Evolutionary conservation across 2,329 filamentous ascomycete species (phyloP).

Genomic region (Paracamarosporium sp.): DNA sequence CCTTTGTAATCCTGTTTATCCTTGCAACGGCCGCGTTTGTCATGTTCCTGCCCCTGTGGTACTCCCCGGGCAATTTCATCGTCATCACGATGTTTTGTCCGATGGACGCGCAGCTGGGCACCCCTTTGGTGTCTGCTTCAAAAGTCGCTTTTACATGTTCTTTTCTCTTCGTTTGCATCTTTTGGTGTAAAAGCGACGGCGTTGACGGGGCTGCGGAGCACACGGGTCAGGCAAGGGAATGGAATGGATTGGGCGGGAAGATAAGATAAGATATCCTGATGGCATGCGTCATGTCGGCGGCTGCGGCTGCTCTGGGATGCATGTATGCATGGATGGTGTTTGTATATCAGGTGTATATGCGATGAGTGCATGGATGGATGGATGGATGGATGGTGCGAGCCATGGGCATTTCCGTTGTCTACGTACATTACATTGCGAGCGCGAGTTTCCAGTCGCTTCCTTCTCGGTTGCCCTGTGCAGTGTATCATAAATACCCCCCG

Average conservation of each 20-base stretch:
- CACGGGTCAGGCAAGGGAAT: too few species aligned
- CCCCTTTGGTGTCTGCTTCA: slow-evolving; percentile 5
- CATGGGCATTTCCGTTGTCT: neutral
- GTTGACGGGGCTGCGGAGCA: slow-evolving; percentile 17
- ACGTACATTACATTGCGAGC: neutral
- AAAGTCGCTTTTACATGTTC: slow-evolving; percentile 23
- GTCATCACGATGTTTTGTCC: slow-evolving; percentile 2
- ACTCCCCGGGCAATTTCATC: slow-evolving; percentile 8
- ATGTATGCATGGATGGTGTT: too few species aligned
- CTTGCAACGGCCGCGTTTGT: slow-evolving; percentile 22
- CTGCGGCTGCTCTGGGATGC: too few species aligned
- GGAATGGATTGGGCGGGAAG: slow-evolving; percentile 5
- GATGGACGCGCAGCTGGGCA: slow-evolving; percentile 27
- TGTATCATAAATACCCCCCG: neutral
- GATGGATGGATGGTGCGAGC: neutral
- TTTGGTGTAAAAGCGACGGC: slow-evolving; percentile 28
- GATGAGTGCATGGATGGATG: too few species aligned
- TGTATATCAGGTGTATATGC: neutral
- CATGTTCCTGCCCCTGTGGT: slow-evolving; percentile 30
- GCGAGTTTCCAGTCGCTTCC: neutral
- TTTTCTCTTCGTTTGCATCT: slow-evolving; percentile 11
- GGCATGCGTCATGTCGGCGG: too few species aligned
- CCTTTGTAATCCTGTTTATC: slow-evolving; percentile 17
- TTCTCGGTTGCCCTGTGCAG: neutral
- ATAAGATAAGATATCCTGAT: slow-evolving; percentile 2